Conservation (phyloP, 2,329 filamentous ascomycete genomes). For the Ascochyta viciae-villosae region DNA sequence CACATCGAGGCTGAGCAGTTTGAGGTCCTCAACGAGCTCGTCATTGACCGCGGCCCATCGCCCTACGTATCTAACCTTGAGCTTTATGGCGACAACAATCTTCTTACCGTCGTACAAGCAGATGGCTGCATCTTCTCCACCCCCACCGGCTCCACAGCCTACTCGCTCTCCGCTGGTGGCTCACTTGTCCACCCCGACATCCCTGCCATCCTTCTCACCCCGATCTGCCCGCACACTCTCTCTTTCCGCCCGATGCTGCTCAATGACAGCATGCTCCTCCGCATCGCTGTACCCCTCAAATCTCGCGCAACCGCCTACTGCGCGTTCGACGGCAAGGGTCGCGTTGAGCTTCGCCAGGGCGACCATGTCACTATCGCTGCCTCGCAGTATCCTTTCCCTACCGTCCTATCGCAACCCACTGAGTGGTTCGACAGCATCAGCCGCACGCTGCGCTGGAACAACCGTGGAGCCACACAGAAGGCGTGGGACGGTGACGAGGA, state of each 20-base stretch:
- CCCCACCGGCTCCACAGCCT: conserved; percentile 87
- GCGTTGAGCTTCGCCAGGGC: conserved; percentile 88
- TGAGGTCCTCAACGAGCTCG: conserved; percentile 96
- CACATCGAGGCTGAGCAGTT: conserved; percentile 90
- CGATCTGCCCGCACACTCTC: conserved; percentile 95
- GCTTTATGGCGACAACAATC: conserved; percentile 92
- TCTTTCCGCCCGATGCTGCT: conserved; percentile 98
- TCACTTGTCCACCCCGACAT: conserved; percentile 97
- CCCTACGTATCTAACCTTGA: conserved; percentile 97
- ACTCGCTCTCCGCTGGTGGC: conserved; percentile 93
- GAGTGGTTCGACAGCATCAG: conserved; percentile 98
- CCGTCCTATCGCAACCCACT: conserved; percentile 84
- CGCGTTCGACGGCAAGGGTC: conserved; percentile 95
- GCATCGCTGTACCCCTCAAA: conserved; percentile 82
- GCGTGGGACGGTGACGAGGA: conserved; percentile 67
- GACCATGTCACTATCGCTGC: conserved; percentile 97
- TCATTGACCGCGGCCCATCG: conserved; percentile 95
- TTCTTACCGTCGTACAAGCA: conserved; percentile 93
- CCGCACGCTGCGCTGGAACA: conserved; percentile 93
- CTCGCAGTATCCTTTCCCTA: conserved; percentile 96
- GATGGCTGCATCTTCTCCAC: conserved; percentile 98
- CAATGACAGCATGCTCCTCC: conserved; percentile 90
- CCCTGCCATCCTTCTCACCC: conserved; percentile 92
- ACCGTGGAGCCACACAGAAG: conserved; percentile 88
- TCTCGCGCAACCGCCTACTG: conserved; percentile 95